A percentile compares a stretch with the other conserved stretches of the same genome.
These are phyloP conservation scores for Neurospora terricola DNA, from an alignment of 495 filamentous ascomycete genomes.

Conservation along the genomic window DNA sequence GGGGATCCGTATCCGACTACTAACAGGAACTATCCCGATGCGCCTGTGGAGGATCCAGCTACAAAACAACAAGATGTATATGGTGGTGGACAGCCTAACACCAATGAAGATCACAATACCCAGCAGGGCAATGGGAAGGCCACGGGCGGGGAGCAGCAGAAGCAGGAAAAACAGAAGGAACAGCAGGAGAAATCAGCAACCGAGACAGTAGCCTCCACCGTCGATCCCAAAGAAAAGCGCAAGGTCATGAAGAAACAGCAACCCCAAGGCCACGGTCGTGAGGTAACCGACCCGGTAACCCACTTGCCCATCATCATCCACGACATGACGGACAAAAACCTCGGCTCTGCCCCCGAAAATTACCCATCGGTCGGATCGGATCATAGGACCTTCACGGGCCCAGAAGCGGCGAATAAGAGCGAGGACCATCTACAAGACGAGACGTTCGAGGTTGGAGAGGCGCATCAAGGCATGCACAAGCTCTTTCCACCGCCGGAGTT, in stretches of 20 bases:
- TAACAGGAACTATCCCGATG: constrained; percentile 22
- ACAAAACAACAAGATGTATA: constrained; percentile 40
- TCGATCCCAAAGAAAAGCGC: constrained; percentile 47
- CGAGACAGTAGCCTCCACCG: constrained; percentile 32
- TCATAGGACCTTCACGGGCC: constrained; percentile 35
- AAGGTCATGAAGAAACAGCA: constrained; percentile 43
- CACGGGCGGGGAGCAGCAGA: constrained; percentile 4
- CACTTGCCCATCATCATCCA: constrained; percentile 56
- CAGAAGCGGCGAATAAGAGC: constrained; percentile 36
- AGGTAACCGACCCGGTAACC: constrained; percentile 66
- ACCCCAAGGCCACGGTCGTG: constrained; percentile 44
- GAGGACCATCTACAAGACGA: constrained; percentile 36
- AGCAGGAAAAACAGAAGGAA: constrained; percentile 9
- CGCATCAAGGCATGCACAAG: constrained; percentile 40
- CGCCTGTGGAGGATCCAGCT: background rate
- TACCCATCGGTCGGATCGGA: constrained; percentile 33
- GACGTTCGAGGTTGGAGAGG: constrained; percentile 34
- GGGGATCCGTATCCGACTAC: constrained; percentile 33
- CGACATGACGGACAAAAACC: constrained; percentile 51
- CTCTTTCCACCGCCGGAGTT: constrained; percentile 57
- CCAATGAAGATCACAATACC: constrained; percentile 5
- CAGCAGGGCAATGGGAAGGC: background rate
- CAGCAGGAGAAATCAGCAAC: constrained; percentile 39
- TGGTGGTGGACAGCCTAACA: constrained; percentile 26
- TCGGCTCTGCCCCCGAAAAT: constrained; percentile 46